These are phyloP conservation scores for Colletotrichum liaoningense DNA, from an alignment of 2,329 filamentous ascomycete genomes.

Conservation along the genomic window DNA sequence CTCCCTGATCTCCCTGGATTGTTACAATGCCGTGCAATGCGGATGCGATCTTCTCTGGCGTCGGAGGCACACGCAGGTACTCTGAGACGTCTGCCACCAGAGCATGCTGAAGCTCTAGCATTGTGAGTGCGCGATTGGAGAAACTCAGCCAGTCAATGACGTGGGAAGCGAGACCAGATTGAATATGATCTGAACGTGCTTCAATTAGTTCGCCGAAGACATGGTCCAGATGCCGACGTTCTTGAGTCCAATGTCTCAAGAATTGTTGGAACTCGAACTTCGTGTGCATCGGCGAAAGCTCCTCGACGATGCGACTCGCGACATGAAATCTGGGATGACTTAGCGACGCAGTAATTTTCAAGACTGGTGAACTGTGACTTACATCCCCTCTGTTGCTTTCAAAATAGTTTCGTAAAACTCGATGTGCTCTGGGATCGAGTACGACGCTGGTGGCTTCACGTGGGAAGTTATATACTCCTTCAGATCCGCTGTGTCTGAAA, in stretches of 20 bases:
- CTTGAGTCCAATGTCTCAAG: not conserved
- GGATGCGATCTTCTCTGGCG: not conserved
- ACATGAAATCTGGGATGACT: not conserved
- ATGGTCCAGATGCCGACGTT: not conserved
- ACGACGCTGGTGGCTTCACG: not conserved
- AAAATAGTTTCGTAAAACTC: not conserved
- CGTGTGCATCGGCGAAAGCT: not conserved
- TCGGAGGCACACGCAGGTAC: not conserved
- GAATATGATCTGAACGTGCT: not conserved
- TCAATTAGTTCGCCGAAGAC: not conserved
- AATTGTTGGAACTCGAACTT: not conserved
- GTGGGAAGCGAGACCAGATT: not conserved
- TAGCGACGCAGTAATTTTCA: not conserved
- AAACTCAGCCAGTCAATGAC: not conserved
- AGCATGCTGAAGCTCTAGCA: not conserved
- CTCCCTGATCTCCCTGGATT: not conserved
- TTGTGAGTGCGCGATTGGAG: not conserved
- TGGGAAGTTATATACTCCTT: not conserved
- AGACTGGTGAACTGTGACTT: not conserved
- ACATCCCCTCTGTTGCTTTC: not conserved
- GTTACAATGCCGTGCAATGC: not conserved
- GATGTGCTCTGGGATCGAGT: not conserved
- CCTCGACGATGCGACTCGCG: not conserved
- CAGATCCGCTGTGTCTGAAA: not conserved
- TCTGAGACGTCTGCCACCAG: not conserved